Conservation (phyloP, 345 rosid genomes). For the Salix koriyanagi region DNA sequence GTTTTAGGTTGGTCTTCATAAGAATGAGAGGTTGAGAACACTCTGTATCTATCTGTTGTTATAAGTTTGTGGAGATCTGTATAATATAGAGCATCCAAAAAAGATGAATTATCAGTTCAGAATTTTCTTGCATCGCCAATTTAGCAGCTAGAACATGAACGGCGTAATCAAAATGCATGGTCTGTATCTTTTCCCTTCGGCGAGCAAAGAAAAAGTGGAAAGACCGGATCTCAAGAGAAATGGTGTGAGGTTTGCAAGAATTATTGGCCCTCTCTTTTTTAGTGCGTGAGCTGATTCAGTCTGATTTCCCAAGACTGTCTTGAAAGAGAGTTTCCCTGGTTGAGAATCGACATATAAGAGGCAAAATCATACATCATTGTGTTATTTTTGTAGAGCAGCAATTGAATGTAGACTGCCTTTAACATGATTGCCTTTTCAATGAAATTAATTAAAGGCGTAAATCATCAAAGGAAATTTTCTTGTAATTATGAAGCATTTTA, state of each 20-base stretch:
- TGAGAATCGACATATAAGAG: not conserved
- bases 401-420: not conserved
- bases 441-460: not conserved
- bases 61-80: slow-evolving; percentile 33
- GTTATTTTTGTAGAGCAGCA: not conserved
- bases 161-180: not conserved
- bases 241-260: not conserved
- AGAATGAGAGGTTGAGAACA: slow-evolving; percentile 3
- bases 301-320: not conserved
- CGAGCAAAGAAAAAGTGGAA: not conserved
- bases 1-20: slow-evolving; percentile 19
- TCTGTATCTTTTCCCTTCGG: not conserved
- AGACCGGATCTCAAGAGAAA: not conserved
- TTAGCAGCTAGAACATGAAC: not conserved
- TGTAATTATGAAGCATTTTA: not conserved
- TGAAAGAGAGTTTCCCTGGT: not conserved
- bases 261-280: not conserved
- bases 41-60: slow-evolving; percentile 15
- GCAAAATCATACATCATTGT: not conserved
- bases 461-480: not conserved
- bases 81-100: slow-evolving; percentile 29
- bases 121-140: not conserved
- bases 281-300: not conserved
- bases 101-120: slow-evolving; percentile 30
- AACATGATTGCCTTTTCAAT: too few species aligned